Base-by-base conservation (phyloP, 208 protist species). In the Strigomonas culicis region DNA sequence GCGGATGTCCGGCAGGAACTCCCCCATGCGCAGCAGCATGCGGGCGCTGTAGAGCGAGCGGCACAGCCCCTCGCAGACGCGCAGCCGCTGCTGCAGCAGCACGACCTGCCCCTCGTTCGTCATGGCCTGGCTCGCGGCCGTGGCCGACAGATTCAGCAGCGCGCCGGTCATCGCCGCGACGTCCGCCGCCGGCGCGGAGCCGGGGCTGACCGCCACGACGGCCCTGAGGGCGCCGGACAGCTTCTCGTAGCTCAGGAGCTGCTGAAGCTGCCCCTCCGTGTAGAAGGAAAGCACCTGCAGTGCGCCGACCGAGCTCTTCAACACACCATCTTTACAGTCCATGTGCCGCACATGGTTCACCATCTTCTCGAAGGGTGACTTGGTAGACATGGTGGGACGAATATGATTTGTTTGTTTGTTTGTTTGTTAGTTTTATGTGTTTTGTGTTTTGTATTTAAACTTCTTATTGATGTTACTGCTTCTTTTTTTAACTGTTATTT, bases 11-110 rank as follows among this genome's bases (percentile, higher is more conserved):
- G 30, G 55, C 46, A 86, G 30, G 25, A 80, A 75, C 32, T 84
- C 84, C 8, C 80, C 72, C 1, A 92, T 15, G 15, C 80, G 74
- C 53, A 92, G 61, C 22, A 90, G 25, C 4, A 74, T 83, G 36
- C 86, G 68, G 15, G 61, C 68, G 4, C 71, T 68, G 13, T 57
- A 2, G 60, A 92, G 41, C 0, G 69, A 27, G 27, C 36, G 30
- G 19, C 47, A 64, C 0, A 68, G 22, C 17, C 4, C 11, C 24
- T 3, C 7, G 64, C 27, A 58, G 7, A 21, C 24, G 22, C 30
- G 27, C 24, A 27, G 10, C 13, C 30, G 52, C 15, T 34, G 24
- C 25, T 36, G 6, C 15, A 7, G 6, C 22, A 10, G 52, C 4
- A 17, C 24, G 13, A 34, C 22, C 11, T 24, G 11, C 6, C 47